Base-by-base conservation (phyloP, 2,329 filamentous ascomycete genomes). In the Neonectria ditissima region DNA sequence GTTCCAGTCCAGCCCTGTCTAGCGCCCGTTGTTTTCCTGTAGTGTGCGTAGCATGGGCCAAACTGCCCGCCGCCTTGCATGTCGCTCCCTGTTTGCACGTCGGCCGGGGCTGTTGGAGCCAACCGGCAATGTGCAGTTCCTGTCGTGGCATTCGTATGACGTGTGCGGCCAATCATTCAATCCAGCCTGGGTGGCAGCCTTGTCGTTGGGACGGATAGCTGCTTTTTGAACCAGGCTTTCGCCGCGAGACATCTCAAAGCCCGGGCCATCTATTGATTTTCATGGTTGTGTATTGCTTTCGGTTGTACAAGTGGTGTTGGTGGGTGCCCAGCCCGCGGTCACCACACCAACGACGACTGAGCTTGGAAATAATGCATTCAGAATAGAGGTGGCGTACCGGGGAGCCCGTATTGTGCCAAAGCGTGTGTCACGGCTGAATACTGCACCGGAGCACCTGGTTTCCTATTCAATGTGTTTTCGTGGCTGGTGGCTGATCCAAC, bases 261-360 rank as follows among this genome's bases (percentile, higher is more conserved):
- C 68, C 52, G 62, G 68, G 30, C 69, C 64, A 68, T 60, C 66
- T 69, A 62, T 68, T 72, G 51, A 54, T 53, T 32, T 53, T 66
- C 26, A 47, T 45, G 54, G 59, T 45, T 26, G 44, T 32, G 56
- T 22, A 44, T 63, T 56, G 59, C 60, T 60, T 63, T 62, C 52
- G 26, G 26, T 39, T 39, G 45, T 22, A 47, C 44, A 18, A 37
- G 8, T 22, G 22, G 24, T 16, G 24, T 24, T 58, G 55, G 60
- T 24, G 55, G 55, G 55, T 58, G 60, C 60, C 24, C 13, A 47
- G 18, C 3, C 20, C 26, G 55, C 28, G 34, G 43, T 43, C 45
- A 55, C 41, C 55, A 55, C 55, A 41, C 43, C 50, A 26, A 37
- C 28, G 14, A 37, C 28, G 34, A 34, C 47, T 39, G 41, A 41